phyloP scores from a whole-genome alignment of 1,139 yeast genomes.

The Pichia cactophila region DNA sequence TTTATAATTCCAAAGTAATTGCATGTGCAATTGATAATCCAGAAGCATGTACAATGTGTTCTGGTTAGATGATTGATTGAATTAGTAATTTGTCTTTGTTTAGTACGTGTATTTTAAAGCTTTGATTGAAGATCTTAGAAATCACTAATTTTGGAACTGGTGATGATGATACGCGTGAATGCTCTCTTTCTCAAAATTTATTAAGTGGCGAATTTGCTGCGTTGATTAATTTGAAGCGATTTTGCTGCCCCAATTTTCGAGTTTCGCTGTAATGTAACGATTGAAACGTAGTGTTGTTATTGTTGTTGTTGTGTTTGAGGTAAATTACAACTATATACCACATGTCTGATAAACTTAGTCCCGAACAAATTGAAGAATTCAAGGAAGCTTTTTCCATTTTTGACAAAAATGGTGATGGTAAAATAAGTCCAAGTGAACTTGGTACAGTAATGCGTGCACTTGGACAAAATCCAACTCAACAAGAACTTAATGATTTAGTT shows the following conservation, averaged over 20 bases:
- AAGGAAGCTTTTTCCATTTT: constrained; percentile 96
- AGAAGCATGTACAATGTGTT: constrained; percentile 97
- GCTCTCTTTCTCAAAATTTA: not conserved
- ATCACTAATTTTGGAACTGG: too few species aligned
- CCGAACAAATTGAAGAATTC: constrained; percentile 93
- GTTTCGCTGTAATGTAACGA: too few species aligned
- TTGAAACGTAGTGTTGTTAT: too few species aligned
- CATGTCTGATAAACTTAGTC: constrained; percentile 53
- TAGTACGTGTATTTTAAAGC: not conserved
- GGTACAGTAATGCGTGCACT: constrained; percentile 98
- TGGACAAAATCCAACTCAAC: constrained; percentile 95
- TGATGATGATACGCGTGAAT: not conserved
- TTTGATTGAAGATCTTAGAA: not conserved
- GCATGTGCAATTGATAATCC: constrained; percentile 97
- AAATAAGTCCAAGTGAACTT: constrained; percentile 89
- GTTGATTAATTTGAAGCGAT: too few species aligned
- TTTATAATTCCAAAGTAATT: constrained; percentile 85
- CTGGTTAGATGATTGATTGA: constrained; percentile 48
- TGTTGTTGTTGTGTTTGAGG: not conserved
- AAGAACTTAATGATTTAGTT: constrained; percentile 92
- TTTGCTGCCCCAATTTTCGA: not conserved
- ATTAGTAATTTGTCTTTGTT: not conserved
- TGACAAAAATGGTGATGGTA: constrained; percentile 94
- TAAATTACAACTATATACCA: too few species aligned
- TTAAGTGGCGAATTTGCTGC: not conserved